Base-by-base conservation (phyloP, 2,329 filamentous ascomycete genomes). In the Fusarium tanahbumbuense region DNA sequence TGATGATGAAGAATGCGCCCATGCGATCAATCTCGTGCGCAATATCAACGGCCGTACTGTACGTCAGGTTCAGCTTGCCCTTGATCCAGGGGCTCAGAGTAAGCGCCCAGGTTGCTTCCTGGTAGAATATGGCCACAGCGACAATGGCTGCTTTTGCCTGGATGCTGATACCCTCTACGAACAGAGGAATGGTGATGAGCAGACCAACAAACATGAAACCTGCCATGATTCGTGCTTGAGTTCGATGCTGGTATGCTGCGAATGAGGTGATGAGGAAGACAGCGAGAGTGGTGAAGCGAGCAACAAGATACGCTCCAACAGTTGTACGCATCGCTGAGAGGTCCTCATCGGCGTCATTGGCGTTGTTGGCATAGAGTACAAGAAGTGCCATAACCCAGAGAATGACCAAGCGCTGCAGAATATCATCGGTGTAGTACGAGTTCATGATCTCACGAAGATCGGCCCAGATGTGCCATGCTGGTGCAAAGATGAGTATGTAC, bases 361-460 rank as follows among this genome's bases (percentile, higher is more conserved):
- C 83, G 55, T 85, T 85, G 73, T 85, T 85, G 44, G 79, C 78
- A 68, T 85, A 85, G 18, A 85, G 78, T 6, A 86, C 81, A 18
- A 85, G 75, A 8, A 83, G 72, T 5, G 83, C 81, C 84, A 85
- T 85, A 57, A 85, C 79, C 82, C 83, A 85, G n/a, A 85, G 78
- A 56, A 85, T 83, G 27, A 83, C 72, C 30, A 83, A 71, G 10
- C 84, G 81, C 70, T 86, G 84, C 3, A 80, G 65, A 22, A 86
- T 71, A 67, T 86, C 84, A 64, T 86, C 84, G 55, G 83, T 85
- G 73, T 85, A 85, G 75, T 84, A 86, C 10, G 82, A 83, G 73
- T 86, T 86, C 82, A 85, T 85, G 59, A 85, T 76, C 73, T 85
- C 83, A 64, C 83, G 81, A 20, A 85, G 76, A 64, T 86, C 84